Conservation (phyloP, 345 rosid genomes). For the Rhizophora apiculata region DNA sequence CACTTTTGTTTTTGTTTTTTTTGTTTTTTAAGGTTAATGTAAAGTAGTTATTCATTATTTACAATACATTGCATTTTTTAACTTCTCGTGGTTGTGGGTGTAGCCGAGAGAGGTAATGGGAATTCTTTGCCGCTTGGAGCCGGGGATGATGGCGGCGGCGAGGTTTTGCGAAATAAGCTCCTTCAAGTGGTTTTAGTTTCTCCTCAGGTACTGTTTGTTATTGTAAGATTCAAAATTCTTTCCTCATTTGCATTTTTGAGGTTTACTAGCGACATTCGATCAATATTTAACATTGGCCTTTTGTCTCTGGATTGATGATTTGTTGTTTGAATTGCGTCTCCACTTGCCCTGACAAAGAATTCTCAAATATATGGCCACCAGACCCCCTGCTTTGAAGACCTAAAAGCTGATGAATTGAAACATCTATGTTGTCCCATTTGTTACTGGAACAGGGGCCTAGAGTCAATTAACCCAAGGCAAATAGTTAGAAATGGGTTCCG, state of each 20-base stretch:
- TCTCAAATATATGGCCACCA: too few species aligned
- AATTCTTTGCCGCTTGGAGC: slow-evolving; percentile 41
- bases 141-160: slow-evolving; percentile 35
- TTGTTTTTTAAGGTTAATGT: neutral
- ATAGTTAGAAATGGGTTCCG: too few species aligned
- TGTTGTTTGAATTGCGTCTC: too few species aligned
- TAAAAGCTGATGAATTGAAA: neutral
- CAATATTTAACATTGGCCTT: too few species aligned
- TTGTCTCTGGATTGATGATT: too few species aligned
- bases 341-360: too few species aligned
- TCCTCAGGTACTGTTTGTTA: slow-evolving; percentile 59
- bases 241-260: neutral
- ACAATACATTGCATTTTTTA: neutral
- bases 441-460: neutral
- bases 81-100: slow-evolving; percentile 14
- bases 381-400: neutral
- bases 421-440: neutral
- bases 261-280: neutral
- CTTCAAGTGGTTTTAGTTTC: slow-evolving; percentile 92
- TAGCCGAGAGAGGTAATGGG: slow-evolving; percentile 43
- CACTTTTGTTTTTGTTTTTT: neutral
- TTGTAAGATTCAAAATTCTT: neutral
- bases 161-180: slow-evolving; percentile 44
- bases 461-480: neutral
- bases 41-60: neutral